These are phyloP conservation scores for Rhodotorula sp. DNA, from an alignment of 1,284 basidiomycete genomes.

Conservation along the genomic window DNA sequence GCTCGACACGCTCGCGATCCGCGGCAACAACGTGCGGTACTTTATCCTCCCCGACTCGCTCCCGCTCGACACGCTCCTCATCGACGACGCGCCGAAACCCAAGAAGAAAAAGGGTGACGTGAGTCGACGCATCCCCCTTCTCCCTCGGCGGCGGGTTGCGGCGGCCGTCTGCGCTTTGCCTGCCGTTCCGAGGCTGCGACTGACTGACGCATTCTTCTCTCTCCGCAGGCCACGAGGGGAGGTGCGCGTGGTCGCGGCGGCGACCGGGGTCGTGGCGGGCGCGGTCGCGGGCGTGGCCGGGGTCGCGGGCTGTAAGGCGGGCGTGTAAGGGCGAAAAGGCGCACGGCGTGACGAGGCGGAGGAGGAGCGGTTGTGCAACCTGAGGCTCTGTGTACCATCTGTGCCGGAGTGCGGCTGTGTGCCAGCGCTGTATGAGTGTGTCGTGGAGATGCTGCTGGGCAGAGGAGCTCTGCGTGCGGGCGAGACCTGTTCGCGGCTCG, in stretches of 20 bases:
- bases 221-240: conserved; percentile 2
- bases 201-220: too few species aligned
- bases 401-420: too few species aligned
- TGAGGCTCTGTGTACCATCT: background rate
- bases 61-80: conserved; percentile 91
- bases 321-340: background rate
- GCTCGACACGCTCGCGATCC: conserved; percentile 84
- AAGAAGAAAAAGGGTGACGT: conserved; percentile 72
- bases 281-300: conserved; percentile 15
- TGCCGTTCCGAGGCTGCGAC: too few species aligned
- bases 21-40: conserved; percentile 72
- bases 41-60: conserved; percentile 95
- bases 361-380: background rate
- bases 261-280: conserved; percentile 23
- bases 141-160: too few species aligned
- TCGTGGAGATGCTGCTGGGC: too few species aligned
- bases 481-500: too few species aligned
- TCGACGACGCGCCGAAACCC: conserved; percentile 96
- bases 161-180: too few species aligned
- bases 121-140: conserved; percentile 45
- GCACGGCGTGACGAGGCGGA: background rate
- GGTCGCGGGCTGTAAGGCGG: conserved; percentile 14
- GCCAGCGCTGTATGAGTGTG: too few species aligned
- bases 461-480: too few species aligned
- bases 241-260: background rate